A percentile compares a stretch with the other conserved stretches of the same genome.
Conservation (phyloP, 805 yeast species). For the Lachancea kluyveri region DNA sequence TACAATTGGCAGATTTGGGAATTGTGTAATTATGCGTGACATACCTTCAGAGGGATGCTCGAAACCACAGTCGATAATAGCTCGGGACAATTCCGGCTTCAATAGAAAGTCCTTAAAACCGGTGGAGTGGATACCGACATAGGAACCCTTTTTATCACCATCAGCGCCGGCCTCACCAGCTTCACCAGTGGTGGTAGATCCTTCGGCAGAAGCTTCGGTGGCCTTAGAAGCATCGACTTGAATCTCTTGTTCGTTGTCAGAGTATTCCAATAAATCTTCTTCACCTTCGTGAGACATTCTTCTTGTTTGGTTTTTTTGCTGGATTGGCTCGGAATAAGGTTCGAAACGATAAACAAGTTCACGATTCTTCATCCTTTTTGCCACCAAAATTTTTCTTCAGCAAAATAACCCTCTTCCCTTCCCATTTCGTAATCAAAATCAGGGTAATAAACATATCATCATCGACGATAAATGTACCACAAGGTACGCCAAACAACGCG, state of each 20-base stretch:
- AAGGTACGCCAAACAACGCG: too few relatives aligned
- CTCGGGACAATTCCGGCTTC: constrained; percentile 95
- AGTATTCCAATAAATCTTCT: constrained; percentile 98
- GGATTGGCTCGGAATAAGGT: too few relatives aligned
- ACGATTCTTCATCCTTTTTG: too few relatives aligned
- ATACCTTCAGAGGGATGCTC: constrained; percentile 99
- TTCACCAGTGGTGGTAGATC: constrained; percentile 20
- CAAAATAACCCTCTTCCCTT: too few relatives aligned
- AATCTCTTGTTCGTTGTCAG: constrained; percentile 94
- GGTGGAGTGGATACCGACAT: constrained; percentile 96
- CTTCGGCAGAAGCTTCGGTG: constrained; percentile 27
- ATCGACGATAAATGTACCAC: too few relatives aligned
- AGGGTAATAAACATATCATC: too few relatives aligned
- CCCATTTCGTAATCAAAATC: too few relatives aligned
- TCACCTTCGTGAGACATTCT: constrained; percentile 91
- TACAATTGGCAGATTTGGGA: constrained; percentile 1
- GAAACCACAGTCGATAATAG: constrained; percentile 98
- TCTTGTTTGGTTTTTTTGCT: too few relatives aligned
- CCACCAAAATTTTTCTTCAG: too few relatives aligned
- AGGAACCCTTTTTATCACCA: constrained; percentile 89
- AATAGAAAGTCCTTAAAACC: constrained; percentile 96
- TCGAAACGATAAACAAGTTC: too few relatives aligned
- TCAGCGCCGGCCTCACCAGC: constrained; percentile 40
- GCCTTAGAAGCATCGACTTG: constrained; percentile 50
- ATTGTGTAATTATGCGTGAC: constrained; percentile 25